These are phyloP conservation scores for Aurifilum marmelostoma DNA, from an alignment of 2,329 filamentous ascomycete species.

Conservation along the genomic window DNA sequence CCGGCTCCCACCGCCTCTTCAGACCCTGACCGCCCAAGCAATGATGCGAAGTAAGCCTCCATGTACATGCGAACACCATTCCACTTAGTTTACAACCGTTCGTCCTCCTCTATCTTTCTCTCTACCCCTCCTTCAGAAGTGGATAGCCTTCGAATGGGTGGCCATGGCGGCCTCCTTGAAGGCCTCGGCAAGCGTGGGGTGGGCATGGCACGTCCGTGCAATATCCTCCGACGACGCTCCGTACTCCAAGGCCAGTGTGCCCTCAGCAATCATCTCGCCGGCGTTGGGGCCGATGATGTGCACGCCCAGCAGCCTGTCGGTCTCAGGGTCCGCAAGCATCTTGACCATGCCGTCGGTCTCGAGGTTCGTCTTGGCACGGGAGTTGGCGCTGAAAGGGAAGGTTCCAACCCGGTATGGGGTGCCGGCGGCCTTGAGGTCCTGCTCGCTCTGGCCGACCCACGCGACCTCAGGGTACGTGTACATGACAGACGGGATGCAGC, in stretches of 20 bases:
- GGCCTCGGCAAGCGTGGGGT: slow-evolving; percentile 93
- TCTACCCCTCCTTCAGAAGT: slow-evolving; percentile 69
- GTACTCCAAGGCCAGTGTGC: slow-evolving; percentile 92
- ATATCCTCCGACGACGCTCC: slow-evolving; percentile 95
- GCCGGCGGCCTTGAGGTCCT: slow-evolving; percentile 87
- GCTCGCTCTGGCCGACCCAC: slow-evolving; percentile 97
- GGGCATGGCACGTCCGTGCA: slow-evolving; percentile 91
- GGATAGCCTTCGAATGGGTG: slow-evolving; percentile 92
- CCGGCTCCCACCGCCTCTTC: slow-evolving; percentile 17
- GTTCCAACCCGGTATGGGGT: slow-evolving; percentile 91
- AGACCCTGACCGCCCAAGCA: slow-evolving; percentile 5
- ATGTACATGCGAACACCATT: slow-evolving; percentile 25
- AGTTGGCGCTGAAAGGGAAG: slow-evolving; percentile 99
- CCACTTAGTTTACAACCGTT: slow-evolving; percentile 14
- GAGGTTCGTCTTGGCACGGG: slow-evolving; percentile 96
- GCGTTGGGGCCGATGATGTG: slow-evolving; percentile 97
- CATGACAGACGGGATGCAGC: slow-evolving; percentile 97
- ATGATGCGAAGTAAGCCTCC: slow-evolving; percentile 18
- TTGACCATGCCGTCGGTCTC: slow-evolving; percentile 96
- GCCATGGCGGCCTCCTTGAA: slow-evolving; percentile 99
- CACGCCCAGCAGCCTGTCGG: slow-evolving; percentile 90
- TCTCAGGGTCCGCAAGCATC: slow-evolving; percentile 95
- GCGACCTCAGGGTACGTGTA: slow-evolving; percentile 98
- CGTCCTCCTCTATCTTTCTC: not conserved
- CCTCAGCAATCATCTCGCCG: slow-evolving; percentile 99